phyloP scores from a whole-genome alignment of 2,329 filamentous ascomycete species.

The Exophiala viscosa region DNA sequence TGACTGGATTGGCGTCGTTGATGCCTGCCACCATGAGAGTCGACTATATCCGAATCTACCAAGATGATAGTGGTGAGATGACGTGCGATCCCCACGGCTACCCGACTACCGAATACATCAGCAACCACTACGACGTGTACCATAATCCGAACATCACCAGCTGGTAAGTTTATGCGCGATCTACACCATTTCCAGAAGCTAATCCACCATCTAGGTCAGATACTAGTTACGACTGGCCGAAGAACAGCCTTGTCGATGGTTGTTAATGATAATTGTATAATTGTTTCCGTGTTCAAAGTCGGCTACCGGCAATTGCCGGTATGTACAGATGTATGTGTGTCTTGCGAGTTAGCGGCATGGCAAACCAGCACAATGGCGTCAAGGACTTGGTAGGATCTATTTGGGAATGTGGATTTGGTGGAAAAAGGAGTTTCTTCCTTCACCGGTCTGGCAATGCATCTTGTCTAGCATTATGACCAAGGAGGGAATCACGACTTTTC shows the following conservation, averaged over 20 bases:
- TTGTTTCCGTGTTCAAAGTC: slow-evolving; percentile 22
- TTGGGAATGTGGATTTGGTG: slow-evolving; percentile 15
- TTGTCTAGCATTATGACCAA: slow-evolving; percentile 23
- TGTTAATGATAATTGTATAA: slow-evolving; percentile 40
- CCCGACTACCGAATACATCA: slow-evolving; percentile 65
- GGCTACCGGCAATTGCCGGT: slow-evolving; percentile 10
- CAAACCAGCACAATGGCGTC: slow-evolving; percentile 21
- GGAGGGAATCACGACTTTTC: slow-evolving; percentile 21
- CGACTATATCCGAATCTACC: slow-evolving; percentile 69
- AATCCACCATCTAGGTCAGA: slow-evolving; percentile 35
- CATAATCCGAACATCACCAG: slow-evolving; percentile 60
- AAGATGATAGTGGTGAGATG: slow-evolving; percentile 56
- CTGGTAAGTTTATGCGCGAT: slow-evolving; percentile 48
- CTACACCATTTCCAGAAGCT: slow-evolving; percentile 3
- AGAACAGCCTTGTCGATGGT: slow-evolving; percentile 58
- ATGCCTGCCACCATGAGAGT: slow-evolving; percentile 64
- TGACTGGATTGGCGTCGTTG: slow-evolving; percentile 51
- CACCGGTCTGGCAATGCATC: slow-evolving; percentile 9
- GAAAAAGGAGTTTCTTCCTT: slow-evolving; percentile 12
- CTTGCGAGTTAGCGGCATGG: slow-evolving; percentile 25
- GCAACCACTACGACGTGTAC: slow-evolving; percentile 58
- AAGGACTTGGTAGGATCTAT: slow-evolving; percentile 2
- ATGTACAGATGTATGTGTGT: slow-evolving; percentile 21
- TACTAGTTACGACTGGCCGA: slow-evolving; percentile 57
- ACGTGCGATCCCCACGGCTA: slow-evolving; percentile 67